These are phyloP conservation scores for Physocladia obscura DNA, from an alignment of 192 early-diverging fungal genomes.

Conservation along the genomic window DNA sequence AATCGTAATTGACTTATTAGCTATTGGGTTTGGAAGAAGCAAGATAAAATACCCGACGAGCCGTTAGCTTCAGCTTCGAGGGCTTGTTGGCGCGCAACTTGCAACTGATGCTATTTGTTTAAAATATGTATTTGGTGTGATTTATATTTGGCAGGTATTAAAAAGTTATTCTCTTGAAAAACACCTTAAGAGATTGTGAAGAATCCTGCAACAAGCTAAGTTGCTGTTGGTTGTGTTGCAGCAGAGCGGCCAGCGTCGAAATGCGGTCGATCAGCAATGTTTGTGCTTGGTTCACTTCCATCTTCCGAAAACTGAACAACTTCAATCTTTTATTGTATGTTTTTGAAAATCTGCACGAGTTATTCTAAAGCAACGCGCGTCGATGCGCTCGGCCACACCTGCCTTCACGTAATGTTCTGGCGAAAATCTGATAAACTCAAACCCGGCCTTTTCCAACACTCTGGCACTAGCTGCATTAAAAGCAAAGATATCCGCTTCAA, in stretches of 20 bases:
- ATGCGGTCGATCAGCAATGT: conserved; percentile 21
- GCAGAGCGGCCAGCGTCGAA: conserved; percentile 9
- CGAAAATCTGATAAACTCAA: not conserved
- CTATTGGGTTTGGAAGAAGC: not conserved
- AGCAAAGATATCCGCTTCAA: not conserved
- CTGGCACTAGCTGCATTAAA: not conserved
- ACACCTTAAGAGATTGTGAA: conserved; percentile 13
- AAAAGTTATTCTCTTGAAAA: not conserved
- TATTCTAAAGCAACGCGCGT: not conserved
- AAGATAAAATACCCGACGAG: conserved; percentile 1
- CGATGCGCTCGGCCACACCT: not conserved
- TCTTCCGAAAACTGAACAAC: no score
- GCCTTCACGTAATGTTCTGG: not conserved
- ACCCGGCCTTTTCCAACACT: conserved; percentile 10
- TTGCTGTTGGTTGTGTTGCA: conserved; percentile 24
- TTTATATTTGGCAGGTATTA: not conserved
- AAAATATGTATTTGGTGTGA: not conserved
- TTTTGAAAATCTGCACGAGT: not conserved
- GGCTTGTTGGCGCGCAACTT: conserved; percentile 5
- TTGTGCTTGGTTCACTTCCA: no score
- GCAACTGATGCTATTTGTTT: conserved; percentile 9
- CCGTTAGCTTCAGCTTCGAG: conserved; percentile 15
- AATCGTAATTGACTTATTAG: not conserved
- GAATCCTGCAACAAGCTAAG: conserved; percentile 2
- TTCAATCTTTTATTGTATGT: not conserved